Evolutionary conservation across 2,329 filamentous ascomycete genomes (phyloP).

Genomic region (Curvularia lunata): DNA sequence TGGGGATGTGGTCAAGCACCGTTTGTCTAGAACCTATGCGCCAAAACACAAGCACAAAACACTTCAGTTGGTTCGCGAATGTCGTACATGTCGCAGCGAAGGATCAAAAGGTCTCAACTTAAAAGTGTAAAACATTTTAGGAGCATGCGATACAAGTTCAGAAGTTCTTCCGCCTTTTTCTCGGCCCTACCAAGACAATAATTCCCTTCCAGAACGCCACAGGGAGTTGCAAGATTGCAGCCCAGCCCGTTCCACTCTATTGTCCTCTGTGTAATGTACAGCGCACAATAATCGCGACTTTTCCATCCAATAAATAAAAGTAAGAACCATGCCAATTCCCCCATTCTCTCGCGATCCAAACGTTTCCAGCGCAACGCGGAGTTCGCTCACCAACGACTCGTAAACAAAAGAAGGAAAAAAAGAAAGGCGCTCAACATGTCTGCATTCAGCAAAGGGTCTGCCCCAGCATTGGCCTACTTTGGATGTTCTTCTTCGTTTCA

Average conservation of each 20-base stretch:
- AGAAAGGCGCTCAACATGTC: neutral
- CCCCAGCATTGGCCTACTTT: neutral
- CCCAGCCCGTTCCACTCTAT: neutral
- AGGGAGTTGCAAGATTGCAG: neutral
- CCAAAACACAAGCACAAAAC: neutral
- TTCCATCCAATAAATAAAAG: neutral
- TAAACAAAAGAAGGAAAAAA: neutral
- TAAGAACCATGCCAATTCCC: neutral
- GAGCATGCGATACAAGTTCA: neutral
- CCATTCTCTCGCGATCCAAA: neutral
- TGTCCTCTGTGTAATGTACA: neutral
- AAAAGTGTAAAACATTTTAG: neutral
- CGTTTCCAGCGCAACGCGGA: neutral
- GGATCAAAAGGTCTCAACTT: neutral
- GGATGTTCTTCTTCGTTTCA: neutral
- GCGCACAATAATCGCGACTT: neutral
- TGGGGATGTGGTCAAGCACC: neutral
- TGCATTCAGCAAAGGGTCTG: neutral
- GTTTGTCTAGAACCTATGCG: neutral
- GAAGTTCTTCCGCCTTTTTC: neutral
- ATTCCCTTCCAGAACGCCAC: neutral
- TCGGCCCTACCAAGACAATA: neutral
- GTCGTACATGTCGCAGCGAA: neutral
- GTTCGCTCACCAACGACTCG: neutral
- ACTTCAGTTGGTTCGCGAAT: neutral